Conservation (phyloP, 176 grass and related monocot genomes). For the Cymbopogon citratus region DNA sequence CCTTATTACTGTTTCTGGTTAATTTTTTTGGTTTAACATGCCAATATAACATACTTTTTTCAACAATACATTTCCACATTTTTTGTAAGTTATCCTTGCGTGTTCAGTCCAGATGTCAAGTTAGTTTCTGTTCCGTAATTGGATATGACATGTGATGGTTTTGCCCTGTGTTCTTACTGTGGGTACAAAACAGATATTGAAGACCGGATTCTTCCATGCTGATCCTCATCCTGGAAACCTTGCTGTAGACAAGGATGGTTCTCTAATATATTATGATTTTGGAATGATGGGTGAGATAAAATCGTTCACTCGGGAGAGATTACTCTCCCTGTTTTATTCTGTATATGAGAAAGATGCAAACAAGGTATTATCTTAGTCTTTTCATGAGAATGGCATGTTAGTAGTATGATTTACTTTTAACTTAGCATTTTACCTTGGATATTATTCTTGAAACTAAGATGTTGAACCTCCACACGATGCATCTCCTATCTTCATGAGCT, state of each 20-base stretch:
- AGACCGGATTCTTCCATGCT: slow-evolving; percentile 91
- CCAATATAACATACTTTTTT: background rate
- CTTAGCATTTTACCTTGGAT: background rate
- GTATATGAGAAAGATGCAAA: slow-evolving; percentile 94
- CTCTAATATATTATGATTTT: slow-evolving; percentile 97
- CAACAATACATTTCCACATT: background rate
- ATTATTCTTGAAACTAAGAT: slow-evolving; percentile 18
- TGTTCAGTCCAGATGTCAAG: background rate
- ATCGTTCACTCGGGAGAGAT: slow-evolving; percentile 85
- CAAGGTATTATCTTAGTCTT: slow-evolving; percentile 67
- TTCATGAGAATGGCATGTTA: background rate
- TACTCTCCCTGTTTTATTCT: slow-evolving; percentile 93
- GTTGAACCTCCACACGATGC: background rate
- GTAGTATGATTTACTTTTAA: background rate
- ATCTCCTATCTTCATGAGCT: background rate
- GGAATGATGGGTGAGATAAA: slow-evolving; percentile 99
- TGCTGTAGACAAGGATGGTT: slow-evolving; percentile 77
- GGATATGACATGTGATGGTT: background rate
- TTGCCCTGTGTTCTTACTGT: slow-evolving; percentile 18
- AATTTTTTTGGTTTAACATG: background rate
- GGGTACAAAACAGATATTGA: slow-evolving; percentile 73
- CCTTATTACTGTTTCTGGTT: background rate
- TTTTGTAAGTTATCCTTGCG: background rate
- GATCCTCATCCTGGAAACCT: slow-evolving; percentile 99
- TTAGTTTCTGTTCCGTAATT: slow-evolving; percentile 4